A percentile compares a stretch with the other conserved stretches of the same genome.
These are phyloP conservation scores for Chlorella sorokiniana DNA, from an alignment of 139 green algal species.

Conservation along the genomic window DNA sequence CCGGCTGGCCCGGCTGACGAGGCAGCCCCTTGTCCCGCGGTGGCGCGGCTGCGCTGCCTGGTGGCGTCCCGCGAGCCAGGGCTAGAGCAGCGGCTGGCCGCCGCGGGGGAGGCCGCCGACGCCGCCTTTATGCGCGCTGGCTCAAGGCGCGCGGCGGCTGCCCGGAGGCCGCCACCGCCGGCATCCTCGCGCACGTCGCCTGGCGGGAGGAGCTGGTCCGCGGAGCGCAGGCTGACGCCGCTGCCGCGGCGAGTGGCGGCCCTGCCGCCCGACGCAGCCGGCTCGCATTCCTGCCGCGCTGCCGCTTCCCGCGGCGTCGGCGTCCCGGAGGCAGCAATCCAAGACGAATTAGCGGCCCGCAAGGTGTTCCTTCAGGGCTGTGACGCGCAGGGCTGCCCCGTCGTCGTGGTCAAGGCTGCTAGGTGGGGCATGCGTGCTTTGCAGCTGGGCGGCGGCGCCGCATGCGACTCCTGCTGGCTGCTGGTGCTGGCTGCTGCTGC, in stretches of 20 bases:
- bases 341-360: conserved; percentile 43
- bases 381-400: conserved; percentile 33
- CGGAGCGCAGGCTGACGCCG: neutral
- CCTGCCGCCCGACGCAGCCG: neutral
- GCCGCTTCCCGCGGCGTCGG: neutral
- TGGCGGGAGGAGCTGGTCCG: conserved; percentile 40
- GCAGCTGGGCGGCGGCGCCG: too few relatives aligned
- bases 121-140: conserved; percentile 36
- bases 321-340: conserved; percentile 44
- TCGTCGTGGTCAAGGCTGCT: conserved; percentile 44
- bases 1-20: neutral
- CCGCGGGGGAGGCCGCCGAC: conserved; percentile 29
- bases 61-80: neutral
- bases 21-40: neutral
- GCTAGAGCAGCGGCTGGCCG: neutral
- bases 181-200: conserved; percentile 35
- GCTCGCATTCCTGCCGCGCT: neutral
- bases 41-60: neutral
- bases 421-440: conserved; percentile 7
- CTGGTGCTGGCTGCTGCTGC: neutral
- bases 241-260: neutral
- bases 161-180: conserved; percentile 26
- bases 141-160: conserved; percentile 31
- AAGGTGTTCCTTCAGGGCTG: conserved; percentile 58
- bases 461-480: neutral